Evolutionary conservation across 2,329 filamentous ascomycete genomes (phyloP).

Genomic region (Pyrenochaeta sp.): DNA sequence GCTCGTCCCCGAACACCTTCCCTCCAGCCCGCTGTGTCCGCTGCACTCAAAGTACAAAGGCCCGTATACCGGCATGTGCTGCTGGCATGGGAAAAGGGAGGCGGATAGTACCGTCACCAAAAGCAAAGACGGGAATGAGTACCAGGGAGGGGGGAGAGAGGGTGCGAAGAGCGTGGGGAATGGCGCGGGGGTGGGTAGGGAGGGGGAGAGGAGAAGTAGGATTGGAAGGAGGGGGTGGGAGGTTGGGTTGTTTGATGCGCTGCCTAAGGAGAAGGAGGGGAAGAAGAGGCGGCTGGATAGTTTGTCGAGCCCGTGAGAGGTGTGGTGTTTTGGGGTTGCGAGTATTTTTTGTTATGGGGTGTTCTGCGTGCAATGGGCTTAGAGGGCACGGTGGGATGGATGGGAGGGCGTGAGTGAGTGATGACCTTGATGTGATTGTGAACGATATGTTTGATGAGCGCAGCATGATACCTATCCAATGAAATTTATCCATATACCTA

Average conservation of each 20-base stretch:
- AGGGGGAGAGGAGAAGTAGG: neutral
- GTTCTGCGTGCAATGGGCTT: neutral
- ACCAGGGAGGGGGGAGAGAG: slow-evolving; percentile 10
- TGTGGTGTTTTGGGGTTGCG: neutral
- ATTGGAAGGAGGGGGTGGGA: slow-evolving; percentile 10
- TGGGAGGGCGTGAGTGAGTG: no score
- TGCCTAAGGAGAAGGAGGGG: slow-evolving; percentile 3
- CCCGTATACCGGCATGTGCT: slow-evolving; percentile 49
- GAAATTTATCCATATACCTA: no score
- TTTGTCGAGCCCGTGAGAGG: slow-evolving; percentile 18
- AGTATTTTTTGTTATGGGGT: neutral
- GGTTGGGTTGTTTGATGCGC: slow-evolving; percentile 3
- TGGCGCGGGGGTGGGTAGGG: slow-evolving; percentile 1
- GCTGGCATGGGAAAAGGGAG: slow-evolving; percentile 46
- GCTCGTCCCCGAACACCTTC: slow-evolving; percentile 55
- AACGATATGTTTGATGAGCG: no score
- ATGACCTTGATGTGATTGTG: no score
- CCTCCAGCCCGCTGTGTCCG: slow-evolving; percentile 54
- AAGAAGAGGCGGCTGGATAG: slow-evolving; percentile 28
- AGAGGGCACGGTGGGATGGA: neutral
- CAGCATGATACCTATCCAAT: no score
- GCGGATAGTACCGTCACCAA: no score
- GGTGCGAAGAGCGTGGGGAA: slow-evolving; percentile 2
- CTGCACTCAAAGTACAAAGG: slow-evolving; percentile 49
- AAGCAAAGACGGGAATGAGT: slow-evolving; percentile 9